phyloP scores from a whole-genome alignment of 1,139 yeast species.

The Yamadazyma pseudoaaseri region DNA sequence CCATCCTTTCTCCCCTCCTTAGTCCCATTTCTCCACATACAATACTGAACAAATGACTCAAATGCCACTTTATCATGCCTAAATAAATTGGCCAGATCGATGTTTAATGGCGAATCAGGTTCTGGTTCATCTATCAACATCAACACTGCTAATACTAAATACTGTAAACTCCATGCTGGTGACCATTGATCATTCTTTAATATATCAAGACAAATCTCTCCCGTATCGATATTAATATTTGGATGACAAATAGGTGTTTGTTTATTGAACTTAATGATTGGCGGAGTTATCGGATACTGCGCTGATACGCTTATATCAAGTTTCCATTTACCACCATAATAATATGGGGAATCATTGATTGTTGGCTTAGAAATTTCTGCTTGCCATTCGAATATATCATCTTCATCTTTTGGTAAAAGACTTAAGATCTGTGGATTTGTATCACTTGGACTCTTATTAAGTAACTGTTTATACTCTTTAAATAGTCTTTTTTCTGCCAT shows the following conservation, averaged over 20 bases:
- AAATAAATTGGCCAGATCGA: conserved; percentile 79
- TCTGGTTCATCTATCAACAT: conserved; percentile 74
- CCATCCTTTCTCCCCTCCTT: conserved; percentile 11
- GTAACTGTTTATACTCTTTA: conserved; percentile 26
- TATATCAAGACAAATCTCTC: conserved; percentile 85
- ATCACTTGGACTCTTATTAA: conserved; percentile 18
- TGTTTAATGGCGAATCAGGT: conserved; percentile 81
- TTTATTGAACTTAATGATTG: conserved; percentile 49
- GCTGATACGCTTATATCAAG: conserved; percentile 50
- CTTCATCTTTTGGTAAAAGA: conserved; percentile 42
- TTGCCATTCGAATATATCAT: conserved; percentile 55
- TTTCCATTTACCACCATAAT: conserved; percentile 58
- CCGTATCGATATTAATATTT: conserved; percentile 65
- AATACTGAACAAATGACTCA: conserved; percentile 62
- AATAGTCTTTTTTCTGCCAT: conserved; percentile 34
- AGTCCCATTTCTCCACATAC: conserved; percentile 45
- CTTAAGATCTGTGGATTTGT: conserved; percentile 37
- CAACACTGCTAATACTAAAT: conserved; percentile 70
- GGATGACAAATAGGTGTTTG: conserved; percentile 65
- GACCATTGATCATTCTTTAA: conserved; percentile 69
- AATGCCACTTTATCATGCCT: conserved; percentile 56
- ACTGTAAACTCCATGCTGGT: conserved; percentile 82
- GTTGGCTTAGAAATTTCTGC: conserved; percentile 60
- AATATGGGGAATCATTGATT: conserved; percentile 36
- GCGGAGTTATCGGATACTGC: conserved; percentile 72